phyloP scores from a whole-genome alignment of 2,329 filamentous ascomycete species.

The Fonsecaea monophora region DNA sequence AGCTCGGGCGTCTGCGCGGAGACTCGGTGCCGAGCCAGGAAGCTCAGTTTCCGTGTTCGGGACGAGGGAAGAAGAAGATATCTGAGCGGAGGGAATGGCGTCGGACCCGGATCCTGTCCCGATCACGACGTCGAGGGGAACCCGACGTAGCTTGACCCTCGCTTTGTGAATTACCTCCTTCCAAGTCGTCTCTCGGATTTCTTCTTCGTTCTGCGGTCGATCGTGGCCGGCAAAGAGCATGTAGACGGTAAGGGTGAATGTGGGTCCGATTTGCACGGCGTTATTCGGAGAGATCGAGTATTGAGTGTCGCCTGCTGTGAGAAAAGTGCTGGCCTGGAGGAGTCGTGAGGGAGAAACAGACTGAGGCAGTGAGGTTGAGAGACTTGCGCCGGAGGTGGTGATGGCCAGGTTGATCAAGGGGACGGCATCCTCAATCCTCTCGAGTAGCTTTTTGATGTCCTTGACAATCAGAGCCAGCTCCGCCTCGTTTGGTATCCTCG shows the following conservation, averaged over 20 bases:
- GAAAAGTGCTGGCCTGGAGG: slow-evolving; percentile 88
- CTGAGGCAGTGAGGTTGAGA: slow-evolving; percentile 78
- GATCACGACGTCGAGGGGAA: slow-evolving; percentile 63
- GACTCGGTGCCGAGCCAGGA: slow-evolving; percentile 34
- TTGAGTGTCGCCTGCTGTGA: slow-evolving; percentile 84
- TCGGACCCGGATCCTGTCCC: slow-evolving; percentile 40
- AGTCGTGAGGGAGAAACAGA: slow-evolving; percentile 89
- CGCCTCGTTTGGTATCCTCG: slow-evolving; percentile 61
- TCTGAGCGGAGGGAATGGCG: slow-evolving; percentile 45
- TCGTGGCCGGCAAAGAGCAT: slow-evolving; percentile 91
- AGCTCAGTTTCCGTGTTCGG: slow-evolving; percentile 6
- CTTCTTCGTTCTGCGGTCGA: slow-evolving; percentile 62
- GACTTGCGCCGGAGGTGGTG: slow-evolving; percentile 85
- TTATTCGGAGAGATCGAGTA: slow-evolving; percentile 70
- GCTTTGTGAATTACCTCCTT: slow-evolving; percentile 97
- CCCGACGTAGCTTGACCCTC: slow-evolving; percentile 76
- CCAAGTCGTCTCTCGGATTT: slow-evolving; percentile 76
- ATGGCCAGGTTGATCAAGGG: slow-evolving; percentile 93
- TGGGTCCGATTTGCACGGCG: slow-evolving; percentile 82
- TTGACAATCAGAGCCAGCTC: slow-evolving; percentile 73
- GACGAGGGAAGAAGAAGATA: slow-evolving; percentile 15
- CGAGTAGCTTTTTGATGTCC: slow-evolving; percentile 77
- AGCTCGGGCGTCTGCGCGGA: slow-evolving; percentile 52
- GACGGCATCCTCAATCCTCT: slow-evolving; percentile 86
- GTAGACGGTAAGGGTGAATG: slow-evolving; percentile 86